Percentiles rank a stretch among this genome's conserved stretches.
phyloP scores from a whole-genome alignment of 495 filamentous ascomycete species.

The Aspergillus heteromorphus region DNA sequence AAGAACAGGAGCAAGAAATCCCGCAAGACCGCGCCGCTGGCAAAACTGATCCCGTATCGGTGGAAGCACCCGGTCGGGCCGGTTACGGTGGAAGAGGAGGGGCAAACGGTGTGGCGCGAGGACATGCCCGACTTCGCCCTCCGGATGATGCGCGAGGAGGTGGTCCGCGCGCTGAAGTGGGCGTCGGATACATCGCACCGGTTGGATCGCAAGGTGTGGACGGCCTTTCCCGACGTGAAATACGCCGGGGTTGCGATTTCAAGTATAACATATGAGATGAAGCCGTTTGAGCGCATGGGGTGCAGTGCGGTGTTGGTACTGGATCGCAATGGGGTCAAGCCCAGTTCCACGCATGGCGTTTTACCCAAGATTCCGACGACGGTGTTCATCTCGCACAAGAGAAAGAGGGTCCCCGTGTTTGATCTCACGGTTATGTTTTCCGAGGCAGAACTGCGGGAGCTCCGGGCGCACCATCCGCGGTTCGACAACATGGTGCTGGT shows the following conservation, averaged over 20 bases:
- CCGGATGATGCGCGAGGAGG: slow-evolving; percentile 42
- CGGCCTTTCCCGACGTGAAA: background rate
- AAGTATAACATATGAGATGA: slow-evolving; percentile 5
- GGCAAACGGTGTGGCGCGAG: slow-evolving; percentile 54
- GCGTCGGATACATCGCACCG: slow-evolving; percentile 16
- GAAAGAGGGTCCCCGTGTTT: slow-evolving; percentile 38
- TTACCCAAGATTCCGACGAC: slow-evolving; percentile 16
- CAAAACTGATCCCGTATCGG: slow-evolving; percentile 27
- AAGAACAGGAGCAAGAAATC: background rate
- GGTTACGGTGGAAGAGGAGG: slow-evolving; percentile 17
- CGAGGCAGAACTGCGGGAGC: slow-evolving; percentile 21
- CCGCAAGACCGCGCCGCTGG: slow-evolving; percentile 11
- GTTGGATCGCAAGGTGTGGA: slow-evolving; percentile 32
- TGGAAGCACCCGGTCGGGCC: slow-evolving; percentile 34
- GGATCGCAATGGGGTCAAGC: slow-evolving; percentile 1
- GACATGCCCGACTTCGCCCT: slow-evolving; percentile 65
- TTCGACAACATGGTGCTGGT: slow-evolving; percentile 28
- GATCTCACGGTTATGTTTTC: slow-evolving; percentile 38
- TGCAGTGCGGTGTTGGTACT: slow-evolving; percentile 26
- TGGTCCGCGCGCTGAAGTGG: slow-evolving; percentile 35
- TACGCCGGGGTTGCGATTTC: background rate
- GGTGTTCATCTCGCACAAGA: slow-evolving; percentile 24
- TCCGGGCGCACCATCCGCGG: slow-evolving; percentile 20
- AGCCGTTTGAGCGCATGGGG: slow-evolving; percentile 24
- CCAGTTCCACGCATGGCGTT: background rate